phyloP scores from a whole-genome alignment of 306 rosid genomes.

The Castanea crenata region DNA sequence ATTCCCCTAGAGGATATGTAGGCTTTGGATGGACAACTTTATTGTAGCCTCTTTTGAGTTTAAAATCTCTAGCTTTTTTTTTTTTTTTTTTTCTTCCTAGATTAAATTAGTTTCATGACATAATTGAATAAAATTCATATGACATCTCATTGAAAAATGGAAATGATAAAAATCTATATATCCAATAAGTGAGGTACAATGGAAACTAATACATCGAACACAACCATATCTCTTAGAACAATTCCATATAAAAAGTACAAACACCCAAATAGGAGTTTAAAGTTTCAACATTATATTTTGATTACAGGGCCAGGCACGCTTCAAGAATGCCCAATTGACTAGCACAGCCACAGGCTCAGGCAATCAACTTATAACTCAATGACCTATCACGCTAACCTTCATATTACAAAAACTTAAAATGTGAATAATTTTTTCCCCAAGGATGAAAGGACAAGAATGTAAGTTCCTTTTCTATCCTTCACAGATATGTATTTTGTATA shows the following conservation, averaged over 20 bases:
- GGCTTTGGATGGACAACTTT: too few species aligned
- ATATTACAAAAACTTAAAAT: background rate
- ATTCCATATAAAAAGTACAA: too few species aligned
- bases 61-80: too few species aligned
- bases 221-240: background rate
- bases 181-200: background rate
- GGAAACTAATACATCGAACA: background rate
- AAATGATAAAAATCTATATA: too few species aligned
- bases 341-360: conserved; percentile 12
- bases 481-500: background rate
- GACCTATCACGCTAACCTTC: background rate
- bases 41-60: too few species aligned
- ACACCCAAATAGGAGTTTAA: background rate
- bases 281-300: background rate
- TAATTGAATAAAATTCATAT: too few species aligned
- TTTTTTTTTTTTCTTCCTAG: too few species aligned
- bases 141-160: too few species aligned
- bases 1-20: too few species aligned
- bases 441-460: background rate
- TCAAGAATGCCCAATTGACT: background rate
- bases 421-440: background rate
- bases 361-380: background rate
- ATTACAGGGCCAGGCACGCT: conserved; percentile 13
- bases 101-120: too few species aligned
- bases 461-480: background rate